Evolutionary conservation across 495 filamentous ascomycete genomes (phyloP), one percentile per base, ranked within the genome.

Genomic region (Aspergillus cristatus): DNA sequence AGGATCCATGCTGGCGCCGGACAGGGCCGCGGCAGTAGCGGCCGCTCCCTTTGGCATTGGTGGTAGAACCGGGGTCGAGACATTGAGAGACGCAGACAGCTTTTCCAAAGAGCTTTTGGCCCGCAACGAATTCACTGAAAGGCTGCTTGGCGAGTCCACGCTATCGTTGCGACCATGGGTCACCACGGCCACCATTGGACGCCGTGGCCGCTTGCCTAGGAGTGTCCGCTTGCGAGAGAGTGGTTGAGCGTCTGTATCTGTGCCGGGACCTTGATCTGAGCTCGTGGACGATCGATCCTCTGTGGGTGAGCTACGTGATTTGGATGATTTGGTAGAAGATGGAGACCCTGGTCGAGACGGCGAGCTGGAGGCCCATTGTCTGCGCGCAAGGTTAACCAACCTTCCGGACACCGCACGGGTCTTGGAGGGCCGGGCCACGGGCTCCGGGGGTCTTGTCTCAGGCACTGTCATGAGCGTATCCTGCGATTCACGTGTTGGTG

Each of bases 351-450:
- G 78, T 32, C 74, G 65, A 22, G 78, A 79, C 7, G 71, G 66
- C 14, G 81, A 81, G 30, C 58, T 62, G 7, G 74, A 61, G 11
- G 74, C 72, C 81, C 82, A 86, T 31, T 81, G 78, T 50, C 74
- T 75, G 43, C 72, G 74, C 10, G 81, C 76, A 45, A 85, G 70
- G 41, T 65, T 77, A 41, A 76, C 73, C 49, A 86, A 70, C 18
- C 79, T 74, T 29, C 77, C 78, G 4, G 79, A 78, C 49, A 81
- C 72, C 3, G 69, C 66, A 30, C 64, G 65, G 16, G 55, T 47
- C 38, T 69, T 72, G 1, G 65, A 60, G n/a, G 62, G 65, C 32
- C 63, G 62, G 20, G 50, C 58, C 12, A 58, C 59, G 3, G 60
- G 62, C 38, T 65, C 62, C 3, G 60, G 62, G 3, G 60, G 51